Evolutionary conservation across 768 basidiomycete genomes (phyloP), one percentile per base, ranked within the genome.

Genomic region (Phaeotremella fagi): DNA sequence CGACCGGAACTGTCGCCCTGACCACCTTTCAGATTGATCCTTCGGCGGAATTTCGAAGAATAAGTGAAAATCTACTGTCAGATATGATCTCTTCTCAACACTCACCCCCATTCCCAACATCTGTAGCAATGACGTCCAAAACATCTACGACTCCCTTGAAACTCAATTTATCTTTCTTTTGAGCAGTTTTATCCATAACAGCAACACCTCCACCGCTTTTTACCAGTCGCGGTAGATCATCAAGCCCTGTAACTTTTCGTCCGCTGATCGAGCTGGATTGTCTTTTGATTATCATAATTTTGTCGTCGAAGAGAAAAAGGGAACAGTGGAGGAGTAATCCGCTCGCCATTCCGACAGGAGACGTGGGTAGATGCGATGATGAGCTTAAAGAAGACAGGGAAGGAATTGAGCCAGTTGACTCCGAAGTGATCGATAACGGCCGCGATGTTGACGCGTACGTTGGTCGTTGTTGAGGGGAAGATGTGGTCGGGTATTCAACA

Each of bases 231-330:
- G 59, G 46, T 82, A 90, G 72, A 86, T 88, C 36, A 82, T 85
- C 66, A 79, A 86, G 27, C 77, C 83, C 37, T 81, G 72, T 75
- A 12, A 73, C 64, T 27, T 61, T 66, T 3, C 69, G 54, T 1
- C 75, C 77, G 1, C 66, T 64, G 28, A 69, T 50, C 1, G 66
- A 52, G 15, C 61, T 55, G 0, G 66, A 63, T 14, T 75, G 87
- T 24, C 95, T 81, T 76, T 97, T 97, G 43, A 85, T 87, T 55
- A 99, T 83, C 71, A 98, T 80, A 20, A 99, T 78, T 66, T 89
- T 89, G 75, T 99, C 94, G 58, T 91, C 87, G 70, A 99, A 98
- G 42, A 99, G 79, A 72, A 98, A 87, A 25, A 99, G 77, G 2
- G 87, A 88, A 73, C 87, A 92, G 66, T 89, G 86, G 16, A 94